Evolutionary conservation across 1,284 basidiomycete species (phyloP).

Genomic region (Rhodofomes roseus): DNA sequence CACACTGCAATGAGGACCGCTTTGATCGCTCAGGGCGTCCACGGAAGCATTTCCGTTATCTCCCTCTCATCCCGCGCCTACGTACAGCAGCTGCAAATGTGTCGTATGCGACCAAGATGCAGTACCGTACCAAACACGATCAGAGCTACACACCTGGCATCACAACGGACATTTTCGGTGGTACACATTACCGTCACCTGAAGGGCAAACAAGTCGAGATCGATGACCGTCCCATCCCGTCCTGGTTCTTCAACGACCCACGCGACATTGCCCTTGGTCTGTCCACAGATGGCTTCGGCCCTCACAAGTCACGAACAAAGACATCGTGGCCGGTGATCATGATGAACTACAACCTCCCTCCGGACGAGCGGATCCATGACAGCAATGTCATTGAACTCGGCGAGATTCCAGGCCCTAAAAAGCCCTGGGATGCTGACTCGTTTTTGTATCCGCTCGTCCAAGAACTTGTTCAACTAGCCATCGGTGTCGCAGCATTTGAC

Average conservation of each 20-base stretch:
- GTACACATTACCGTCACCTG: slow-evolving; percentile 10
- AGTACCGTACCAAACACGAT: slow-evolving; percentile 17
- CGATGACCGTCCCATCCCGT: slow-evolving; percentile 7
- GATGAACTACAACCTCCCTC: slow-evolving; percentile 38
- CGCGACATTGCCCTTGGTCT: slow-evolving; percentile 30
- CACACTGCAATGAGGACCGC: slow-evolving; percentile 26
- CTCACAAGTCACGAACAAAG: slow-evolving; percentile 31
- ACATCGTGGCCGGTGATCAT: slow-evolving; percentile 41
- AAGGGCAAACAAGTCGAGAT: slow-evolving; percentile 8
- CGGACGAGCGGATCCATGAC: slow-evolving; percentile 28
- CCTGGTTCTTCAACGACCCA: slow-evolving; percentile 21
- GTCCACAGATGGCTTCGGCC: slow-evolving; percentile 34
- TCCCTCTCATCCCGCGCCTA: slow-evolving; percentile 17
- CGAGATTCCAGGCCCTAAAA: neutral
- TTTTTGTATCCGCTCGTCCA: slow-evolving; percentile 36
- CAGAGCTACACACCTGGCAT: slow-evolving; percentile 3
- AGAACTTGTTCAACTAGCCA: slow-evolving; percentile 33
- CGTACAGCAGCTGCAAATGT: slow-evolving; percentile 5
- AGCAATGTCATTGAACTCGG: slow-evolving; percentile 30
- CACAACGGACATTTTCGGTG: slow-evolving; percentile 21
- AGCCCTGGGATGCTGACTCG: slow-evolving; percentile 27
- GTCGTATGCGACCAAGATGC: slow-evolving; percentile 12
- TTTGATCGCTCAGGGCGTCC: slow-evolving; percentile 11
- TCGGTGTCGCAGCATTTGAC: slow-evolving; percentile 35
- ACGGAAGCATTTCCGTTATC: slow-evolving; percentile 12